Conservation (phyloP, 108 stramenopile genomes). For the Nannochloropsis granulata region DNA sequence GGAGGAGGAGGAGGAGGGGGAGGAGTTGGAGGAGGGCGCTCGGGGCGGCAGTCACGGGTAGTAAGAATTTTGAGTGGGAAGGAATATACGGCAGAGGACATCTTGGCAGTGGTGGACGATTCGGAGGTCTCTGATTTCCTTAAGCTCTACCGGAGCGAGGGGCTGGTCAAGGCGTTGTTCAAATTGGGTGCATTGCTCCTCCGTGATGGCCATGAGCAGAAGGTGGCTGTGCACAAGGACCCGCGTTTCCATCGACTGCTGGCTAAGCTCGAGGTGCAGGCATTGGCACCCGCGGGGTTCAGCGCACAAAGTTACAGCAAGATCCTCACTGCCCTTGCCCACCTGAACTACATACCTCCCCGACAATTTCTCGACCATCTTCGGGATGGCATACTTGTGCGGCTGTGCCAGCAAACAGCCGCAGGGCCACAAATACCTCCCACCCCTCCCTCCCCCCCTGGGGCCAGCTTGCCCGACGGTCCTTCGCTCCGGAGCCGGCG, state of each 20-base stretch:
- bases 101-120: neutral
- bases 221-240: neutral
- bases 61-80: neutral
- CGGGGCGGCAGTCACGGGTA: neutral
- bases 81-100: neutral
- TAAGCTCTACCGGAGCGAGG: neutral
- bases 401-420: neutral
- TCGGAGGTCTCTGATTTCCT: neutral
- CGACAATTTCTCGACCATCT: neutral
- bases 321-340: neutral
- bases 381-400: neutral
- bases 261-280: neutral
- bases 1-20: too few species aligned
- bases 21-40: neutral
- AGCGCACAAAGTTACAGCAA: neutral
- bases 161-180: neutral
- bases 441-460: neutral
- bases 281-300: neutral
- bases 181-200: neutral
- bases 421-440: neutral
- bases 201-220: neutral
- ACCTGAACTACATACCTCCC: neutral
- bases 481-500: neutral
- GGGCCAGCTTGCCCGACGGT: neutral
- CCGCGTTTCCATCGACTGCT: neutral